Conservation (phyloP, 306 rosid species). For the Cotoneaster glaucophyllus region DNA sequence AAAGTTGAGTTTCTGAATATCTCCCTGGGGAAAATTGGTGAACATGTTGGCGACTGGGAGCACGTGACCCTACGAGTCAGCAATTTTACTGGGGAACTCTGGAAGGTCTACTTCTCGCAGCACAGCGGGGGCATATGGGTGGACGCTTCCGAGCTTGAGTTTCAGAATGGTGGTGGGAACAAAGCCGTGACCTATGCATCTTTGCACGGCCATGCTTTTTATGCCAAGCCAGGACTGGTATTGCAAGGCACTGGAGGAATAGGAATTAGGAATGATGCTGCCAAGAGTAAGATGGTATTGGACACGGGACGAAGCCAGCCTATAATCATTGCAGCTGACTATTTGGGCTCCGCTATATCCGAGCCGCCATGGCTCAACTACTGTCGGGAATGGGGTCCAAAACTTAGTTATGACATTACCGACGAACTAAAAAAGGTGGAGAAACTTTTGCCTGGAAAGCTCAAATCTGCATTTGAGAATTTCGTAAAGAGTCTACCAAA, state of each 20-base stretch:
- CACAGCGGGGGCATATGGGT: slow-evolving; percentile 73
- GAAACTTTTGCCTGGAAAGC: slow-evolving; percentile 30
- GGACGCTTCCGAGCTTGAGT: slow-evolving; percentile 50
- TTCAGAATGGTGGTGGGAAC: slow-evolving; percentile 28
- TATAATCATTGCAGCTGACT: slow-evolving; percentile 38
- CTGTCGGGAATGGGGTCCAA: slow-evolving; percentile 69
- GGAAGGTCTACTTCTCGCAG: slow-evolving; percentile 51
- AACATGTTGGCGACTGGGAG: slow-evolving; percentile 83
- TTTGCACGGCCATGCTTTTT: slow-evolving; percentile 58
- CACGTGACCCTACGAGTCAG: slow-evolving; percentile 69
- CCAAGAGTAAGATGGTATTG: slow-evolving; percentile 37
- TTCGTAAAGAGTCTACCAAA: slow-evolving; percentile 33
- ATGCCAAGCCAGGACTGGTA: slow-evolving; percentile 48
- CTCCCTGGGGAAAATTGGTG: slow-evolving; percentile 49
- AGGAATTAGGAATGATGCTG: slow-evolving; percentile 61
- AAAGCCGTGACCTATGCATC: slow-evolving; percentile 50
- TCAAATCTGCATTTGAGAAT: slow-evolving; percentile 24
- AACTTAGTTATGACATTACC: slow-evolving; percentile 26
- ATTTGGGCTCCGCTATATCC: slow-evolving; percentile 27
- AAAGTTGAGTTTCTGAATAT: slow-evolving; percentile 36
- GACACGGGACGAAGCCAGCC: slow-evolving; percentile 30
- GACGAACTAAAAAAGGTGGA: slow-evolving; percentile 36
- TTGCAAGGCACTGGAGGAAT: slow-evolving; percentile 48
- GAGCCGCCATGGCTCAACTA: slow-evolving; percentile 69
- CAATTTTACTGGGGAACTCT: slow-evolving; percentile 56